phyloP scores from a whole-genome alignment of 2,329 filamentous ascomycete genomes.

The Leptographium lundbergii region DNA sequence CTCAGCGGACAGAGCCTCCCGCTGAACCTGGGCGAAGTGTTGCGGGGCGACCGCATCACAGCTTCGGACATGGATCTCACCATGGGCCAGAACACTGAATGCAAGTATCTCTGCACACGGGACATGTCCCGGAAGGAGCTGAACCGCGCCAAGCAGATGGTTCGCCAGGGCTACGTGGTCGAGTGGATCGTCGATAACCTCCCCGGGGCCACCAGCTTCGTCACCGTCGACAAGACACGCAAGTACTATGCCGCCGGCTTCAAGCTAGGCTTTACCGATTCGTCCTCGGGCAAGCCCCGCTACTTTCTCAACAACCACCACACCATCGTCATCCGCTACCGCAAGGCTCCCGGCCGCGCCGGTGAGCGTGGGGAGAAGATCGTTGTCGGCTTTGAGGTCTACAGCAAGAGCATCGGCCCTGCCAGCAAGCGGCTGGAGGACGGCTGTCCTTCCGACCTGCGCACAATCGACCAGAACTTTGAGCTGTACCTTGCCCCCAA shows the following conservation, averaged over 20 bases:
- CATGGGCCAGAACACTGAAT: conserved; percentile 65
- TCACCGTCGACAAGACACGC: conserved; percentile 68
- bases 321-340: conserved; percentile 70
- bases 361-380: conserved; percentile 63
- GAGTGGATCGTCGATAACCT: conserved; percentile 93
- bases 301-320: conserved; percentile 83
- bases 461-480: conserved; percentile 49
- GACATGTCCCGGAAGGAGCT: conserved; percentile 53
- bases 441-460: conserved; percentile 57
- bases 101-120: conserved; percentile 58
- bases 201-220: conserved; percentile 77
- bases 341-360: conserved; percentile 54
- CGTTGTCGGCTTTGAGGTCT: conserved; percentile 81
- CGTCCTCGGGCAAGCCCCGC: conserved; percentile 42
- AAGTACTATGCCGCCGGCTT: conserved; percentile 89
- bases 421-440: conserved; percentile 43
- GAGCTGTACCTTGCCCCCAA: conserved; percentile 58
- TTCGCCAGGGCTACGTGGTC: conserved; percentile 69
- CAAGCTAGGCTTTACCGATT: conserved; percentile 70
- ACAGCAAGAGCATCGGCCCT: conserved; percentile 67
- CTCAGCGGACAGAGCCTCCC: conserved; percentile 67
- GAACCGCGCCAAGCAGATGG: conserved; percentile 55
- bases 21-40: conserved; percentile 75
- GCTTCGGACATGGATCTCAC: conserved; percentile 71
- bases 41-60: conserved; percentile 75